Evolutionary conservation across 371 early-diverging fungal species (phyloP).

Genomic region (Batkoa obscura): DNA sequence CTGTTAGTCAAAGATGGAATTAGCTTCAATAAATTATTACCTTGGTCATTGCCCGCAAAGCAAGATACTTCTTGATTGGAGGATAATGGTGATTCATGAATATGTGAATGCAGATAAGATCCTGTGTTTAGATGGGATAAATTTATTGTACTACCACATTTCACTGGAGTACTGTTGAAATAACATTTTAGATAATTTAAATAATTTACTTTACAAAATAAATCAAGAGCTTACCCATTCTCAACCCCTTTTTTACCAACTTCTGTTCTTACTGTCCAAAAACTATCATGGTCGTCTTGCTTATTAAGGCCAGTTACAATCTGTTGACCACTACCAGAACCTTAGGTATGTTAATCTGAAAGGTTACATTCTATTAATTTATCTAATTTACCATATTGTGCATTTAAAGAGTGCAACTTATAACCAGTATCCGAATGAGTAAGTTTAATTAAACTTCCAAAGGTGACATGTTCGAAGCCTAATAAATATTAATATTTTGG

Average conservation of each 20-base stretch:
- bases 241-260: no score
- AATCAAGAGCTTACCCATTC: no score
- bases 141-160: slow-evolving; percentile 39
- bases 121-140: slow-evolving; percentile 50
- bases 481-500: no score
- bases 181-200: neutral
- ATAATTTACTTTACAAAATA: slow-evolving; percentile 10
- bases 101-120: slow-evolving; percentile 48
- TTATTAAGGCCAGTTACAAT: slow-evolving; percentile 54
- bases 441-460: slow-evolving; percentile 56
- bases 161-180: slow-evolving; percentile 27
- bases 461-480: slow-evolving; percentile 60
- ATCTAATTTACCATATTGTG: slow-evolving; percentile 38
- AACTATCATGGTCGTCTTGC: slow-evolving; percentile 51
- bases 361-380: neutral
- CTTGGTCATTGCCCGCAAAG: slow-evolving; percentile 34
- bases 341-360: slow-evolving; percentile 11
- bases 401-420: slow-evolving; percentile 60
- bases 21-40: slow-evolving; percentile 12
- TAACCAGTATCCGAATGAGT: slow-evolving; percentile 32
- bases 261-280: slow-evolving; percentile 36
- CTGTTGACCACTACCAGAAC: slow-evolving; percentile 63
- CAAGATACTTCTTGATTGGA: slow-evolving; percentile 66
- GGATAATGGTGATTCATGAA: slow-evolving; percentile 39
- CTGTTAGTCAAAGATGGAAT: no score